Evolutionary conservation across 2,329 filamentous ascomycete genomes (phyloP).

Genomic region (Venturia nashicola): DNA sequence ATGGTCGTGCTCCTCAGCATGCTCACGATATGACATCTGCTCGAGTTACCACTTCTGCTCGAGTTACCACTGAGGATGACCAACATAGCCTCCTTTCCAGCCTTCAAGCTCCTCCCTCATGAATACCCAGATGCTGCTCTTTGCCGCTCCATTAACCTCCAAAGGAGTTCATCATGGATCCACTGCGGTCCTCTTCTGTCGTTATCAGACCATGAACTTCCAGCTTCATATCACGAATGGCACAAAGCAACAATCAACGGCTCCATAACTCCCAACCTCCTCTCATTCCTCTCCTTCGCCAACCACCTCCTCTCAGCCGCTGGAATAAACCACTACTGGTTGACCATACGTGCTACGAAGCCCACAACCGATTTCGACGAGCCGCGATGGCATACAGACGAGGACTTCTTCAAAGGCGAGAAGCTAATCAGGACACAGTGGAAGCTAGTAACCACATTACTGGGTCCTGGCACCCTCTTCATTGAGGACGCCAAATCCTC

Average conservation of each 20-base stretch:
- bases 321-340: slow-evolving; percentile 31
- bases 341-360: slow-evolving; percentile 35
- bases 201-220: slow-evolving; percentile 11
- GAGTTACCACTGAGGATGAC: not conserved
- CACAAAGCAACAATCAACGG: slow-evolving; percentile 21
- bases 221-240: slow-evolving; percentile 25
- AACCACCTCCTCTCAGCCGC: slow-evolving; percentile 25
- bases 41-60: not conserved
- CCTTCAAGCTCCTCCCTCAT: not conserved
- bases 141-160: not conserved
- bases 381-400: slow-evolving; percentile 38
- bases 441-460: slow-evolving; percentile 37
- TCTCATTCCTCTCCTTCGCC: slow-evolving; percentile 30
- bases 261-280: slow-evolving; percentile 23
- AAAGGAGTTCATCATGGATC: slow-evolving; percentile 14
- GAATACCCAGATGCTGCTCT: not conserved
- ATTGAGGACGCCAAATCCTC: slow-evolving; percentile 20
- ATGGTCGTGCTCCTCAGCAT: not conserved
- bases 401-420: slow-evolving; percentile 29
- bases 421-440: slow-evolving; percentile 19
- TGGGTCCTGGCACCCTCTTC: slow-evolving; percentile 36
- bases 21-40: not conserved
- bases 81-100: not conserved
- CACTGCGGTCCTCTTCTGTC: slow-evolving; percentile 17
- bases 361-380: slow-evolving; percentile 32